Conservation (phyloP, 1,139 yeast species). For the Zygosaccharomyces sapae region DNA sequence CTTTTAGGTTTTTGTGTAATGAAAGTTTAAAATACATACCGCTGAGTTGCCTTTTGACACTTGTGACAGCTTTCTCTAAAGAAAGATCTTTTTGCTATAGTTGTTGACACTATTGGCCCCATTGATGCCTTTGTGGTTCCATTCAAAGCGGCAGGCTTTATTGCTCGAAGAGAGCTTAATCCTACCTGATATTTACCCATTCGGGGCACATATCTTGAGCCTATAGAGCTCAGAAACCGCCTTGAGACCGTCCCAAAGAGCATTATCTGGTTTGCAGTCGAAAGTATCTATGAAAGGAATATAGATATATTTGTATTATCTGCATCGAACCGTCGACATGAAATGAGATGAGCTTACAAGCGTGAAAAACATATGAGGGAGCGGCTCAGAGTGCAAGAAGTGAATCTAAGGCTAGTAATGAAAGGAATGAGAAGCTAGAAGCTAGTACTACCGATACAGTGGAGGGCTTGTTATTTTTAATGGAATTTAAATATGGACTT, state of each 20-base stretch:
- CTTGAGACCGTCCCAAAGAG: not conserved
- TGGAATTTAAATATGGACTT: no score
- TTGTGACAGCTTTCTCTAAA: conserved; percentile 16
- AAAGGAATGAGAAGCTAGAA: not conserved
- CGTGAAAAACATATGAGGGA: conserved; percentile 1
- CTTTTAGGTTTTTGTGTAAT: conserved; percentile 1
- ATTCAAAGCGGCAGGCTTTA: not conserved
- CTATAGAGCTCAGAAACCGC: not conserved
- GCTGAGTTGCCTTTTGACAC: conserved; percentile 12
- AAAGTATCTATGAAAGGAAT: not conserved
- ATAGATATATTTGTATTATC: not conserved
- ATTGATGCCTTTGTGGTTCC: not conserved
- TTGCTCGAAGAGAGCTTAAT: not conserved
- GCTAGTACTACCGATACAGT: not conserved
- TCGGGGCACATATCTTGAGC: not conserved
- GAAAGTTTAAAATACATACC: conserved; percentile 11
- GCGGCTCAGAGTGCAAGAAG: not conserved
- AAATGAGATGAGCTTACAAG: not conserved
- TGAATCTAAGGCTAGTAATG: not conserved
- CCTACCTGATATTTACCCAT: not conserved
- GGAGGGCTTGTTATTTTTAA: not conserved
- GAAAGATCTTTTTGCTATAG: conserved; percentile 8
- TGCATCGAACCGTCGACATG: not conserved
- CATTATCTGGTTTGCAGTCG: not conserved
- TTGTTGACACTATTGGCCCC: not conserved